phyloP scores from a whole-genome alignment of 2,329 filamentous ascomycete species.

The Coleophoma cylindrospora region DNA sequence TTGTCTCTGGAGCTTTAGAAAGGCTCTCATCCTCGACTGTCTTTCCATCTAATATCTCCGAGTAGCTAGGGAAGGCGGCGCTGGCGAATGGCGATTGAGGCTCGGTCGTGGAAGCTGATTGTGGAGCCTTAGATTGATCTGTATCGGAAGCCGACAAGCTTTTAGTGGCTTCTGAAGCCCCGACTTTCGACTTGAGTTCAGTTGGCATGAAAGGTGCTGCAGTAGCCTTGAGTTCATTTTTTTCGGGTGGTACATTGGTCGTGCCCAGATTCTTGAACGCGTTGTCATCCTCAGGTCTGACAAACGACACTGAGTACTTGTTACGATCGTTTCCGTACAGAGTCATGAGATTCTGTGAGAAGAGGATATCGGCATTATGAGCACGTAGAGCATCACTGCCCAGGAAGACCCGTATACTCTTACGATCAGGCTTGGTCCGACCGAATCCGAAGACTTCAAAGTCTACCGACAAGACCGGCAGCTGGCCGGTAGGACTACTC shows the following conservation, averaged over 20 bases:
- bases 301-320: constrained; percentile 85
- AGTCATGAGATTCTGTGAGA: constrained; percentile 86
- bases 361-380: constrained; percentile 84
- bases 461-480: constrained; percentile 74
- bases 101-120: constrained; percentile 6
- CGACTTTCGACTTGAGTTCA: constrained; percentile 18
- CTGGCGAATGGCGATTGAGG: constrained; percentile 11
- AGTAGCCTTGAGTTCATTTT: constrained; percentile 48
- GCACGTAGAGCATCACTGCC: constrained; percentile 83
- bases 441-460: constrained; percentile 68
- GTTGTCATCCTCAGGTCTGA: constrained; percentile 82
- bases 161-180: constrained; percentile 7
- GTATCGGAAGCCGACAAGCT: constrained; percentile 5
- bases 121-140: constrained; percentile 4
- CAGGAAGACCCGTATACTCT: constrained; percentile 76
- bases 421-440: constrained; percentile 40
- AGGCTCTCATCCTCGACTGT: too few relatives aligned
- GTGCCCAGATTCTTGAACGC: constrained; percentile 75
- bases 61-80: constrained; percentile 1
- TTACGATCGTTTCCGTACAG: constrained; percentile 82
- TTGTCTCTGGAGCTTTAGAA: too few relatives aligned
- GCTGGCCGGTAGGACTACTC: constrained; percentile 66
- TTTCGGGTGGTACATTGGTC: constrained; percentile 47
- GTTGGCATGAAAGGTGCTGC: constrained; percentile 24
- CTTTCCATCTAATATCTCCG: background rate